These are phyloP conservation scores for Berberis vulgaris DNA, from an alignment of 164 flowering plant genomes.

Conservation along the genomic window DNA sequence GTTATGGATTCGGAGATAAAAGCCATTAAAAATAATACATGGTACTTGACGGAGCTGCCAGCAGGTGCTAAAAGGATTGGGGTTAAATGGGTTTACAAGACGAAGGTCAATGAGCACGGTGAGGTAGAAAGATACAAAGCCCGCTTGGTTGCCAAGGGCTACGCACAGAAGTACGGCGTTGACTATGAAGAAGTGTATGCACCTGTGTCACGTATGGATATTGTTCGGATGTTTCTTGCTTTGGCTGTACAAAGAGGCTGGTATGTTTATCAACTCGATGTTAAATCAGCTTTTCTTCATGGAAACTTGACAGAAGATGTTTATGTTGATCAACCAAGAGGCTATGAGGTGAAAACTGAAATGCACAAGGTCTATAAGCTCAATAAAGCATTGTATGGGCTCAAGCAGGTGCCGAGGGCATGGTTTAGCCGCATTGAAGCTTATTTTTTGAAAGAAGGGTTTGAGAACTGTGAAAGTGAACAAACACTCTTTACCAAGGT, in stretches of 20 bases:
- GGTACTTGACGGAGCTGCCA: neutral
- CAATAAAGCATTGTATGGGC: neutral
- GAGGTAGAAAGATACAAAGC: conserved; percentile 5
- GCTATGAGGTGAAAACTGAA: neutral
- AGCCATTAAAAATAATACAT: neutral
- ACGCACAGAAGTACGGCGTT: neutral
- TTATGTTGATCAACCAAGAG: neutral
- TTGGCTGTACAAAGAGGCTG: neutral
- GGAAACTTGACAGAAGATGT: neutral
- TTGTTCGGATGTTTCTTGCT: neutral
- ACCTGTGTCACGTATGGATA: conserved; percentile 1
- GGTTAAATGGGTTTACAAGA: conserved; percentile 4
- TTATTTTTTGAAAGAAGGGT: neutral
- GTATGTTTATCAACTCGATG: neutral
- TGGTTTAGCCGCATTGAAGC: conserved; percentile 1
- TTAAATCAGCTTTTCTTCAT: neutral
- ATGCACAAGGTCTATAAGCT: neutral
- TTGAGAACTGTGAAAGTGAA: neutral
- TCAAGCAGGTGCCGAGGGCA: conserved; percentile 1
- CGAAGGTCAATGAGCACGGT: neutral
- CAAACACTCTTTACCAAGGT: neutral
- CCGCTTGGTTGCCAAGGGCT: neutral
- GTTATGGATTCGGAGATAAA: conserved; percentile 1
- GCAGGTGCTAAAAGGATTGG: neutral
- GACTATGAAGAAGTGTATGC: conserved; percentile 1